These are phyloP conservation scores for Leptographium radiaticola DNA, from an alignment of 2,329 filamentous ascomycete genomes.

Conservation along the genomic window DNA sequence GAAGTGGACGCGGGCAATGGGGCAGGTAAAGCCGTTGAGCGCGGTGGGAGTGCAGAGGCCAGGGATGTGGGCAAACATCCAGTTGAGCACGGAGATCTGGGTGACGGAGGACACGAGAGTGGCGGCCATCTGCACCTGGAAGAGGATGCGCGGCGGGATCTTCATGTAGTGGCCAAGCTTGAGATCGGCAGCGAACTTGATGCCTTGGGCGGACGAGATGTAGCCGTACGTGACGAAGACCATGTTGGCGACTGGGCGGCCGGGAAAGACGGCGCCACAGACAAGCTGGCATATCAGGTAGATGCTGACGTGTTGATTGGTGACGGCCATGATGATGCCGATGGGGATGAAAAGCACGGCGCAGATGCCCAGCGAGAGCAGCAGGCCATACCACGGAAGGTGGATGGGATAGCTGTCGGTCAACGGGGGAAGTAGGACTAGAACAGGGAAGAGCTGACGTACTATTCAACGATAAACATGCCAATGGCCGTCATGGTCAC, in stretches of 20 bases:
- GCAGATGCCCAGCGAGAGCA: slow-evolving; percentile 67
- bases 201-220: slow-evolving; percentile 76
- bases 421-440: slow-evolving; percentile 5
- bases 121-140: slow-evolving; percentile 64
- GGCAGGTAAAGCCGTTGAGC: slow-evolving; percentile 80
- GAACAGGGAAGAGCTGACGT: slow-evolving; percentile 21
- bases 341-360: slow-evolving; percentile 78
- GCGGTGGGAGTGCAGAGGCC: slow-evolving; percentile 66
- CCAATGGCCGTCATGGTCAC: slow-evolving; percentile 64
- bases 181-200: slow-evolving; percentile 78
- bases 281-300: slow-evolving; percentile 80
- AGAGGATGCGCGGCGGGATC: slow-evolving; percentile 66
- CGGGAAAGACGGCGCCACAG: slow-evolving; percentile 70
- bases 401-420: slow-evolving; percentile 58
- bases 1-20: slow-evolving; percentile 78
- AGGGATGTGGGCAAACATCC: slow-evolving; percentile 72
- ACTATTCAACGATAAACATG: slow-evolving; percentile 78
- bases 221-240: slow-evolving; percentile 88
- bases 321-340: slow-evolving; percentile 86
- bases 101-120: slow-evolving; percentile 66
- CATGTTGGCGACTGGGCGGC: slow-evolving; percentile 82
- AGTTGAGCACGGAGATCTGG: slow-evolving; percentile 76
- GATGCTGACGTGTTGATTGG: slow-evolving; percentile 77
- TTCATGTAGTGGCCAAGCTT: slow-evolving; percentile 87
- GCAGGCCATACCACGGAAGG: slow-evolving; percentile 74